Evolutionary conservation across 140 eudicot species (phyloP).

Genomic region (Ambrosia hybrid): DNA sequence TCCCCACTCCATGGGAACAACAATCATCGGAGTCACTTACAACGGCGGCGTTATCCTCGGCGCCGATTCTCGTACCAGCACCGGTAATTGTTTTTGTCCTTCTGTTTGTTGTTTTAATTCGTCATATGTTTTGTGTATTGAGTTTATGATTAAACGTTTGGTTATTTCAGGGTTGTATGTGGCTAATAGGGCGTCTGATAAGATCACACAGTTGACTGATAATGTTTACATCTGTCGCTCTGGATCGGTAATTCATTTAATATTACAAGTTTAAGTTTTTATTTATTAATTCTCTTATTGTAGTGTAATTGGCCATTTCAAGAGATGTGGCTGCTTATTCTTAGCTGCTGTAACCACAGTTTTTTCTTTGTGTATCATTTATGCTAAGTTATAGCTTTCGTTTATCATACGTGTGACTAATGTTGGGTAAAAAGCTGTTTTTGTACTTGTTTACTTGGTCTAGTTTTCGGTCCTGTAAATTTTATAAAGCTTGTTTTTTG

Average conservation of each 20-base stretch:
- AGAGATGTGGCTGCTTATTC: too few relatives aligned
- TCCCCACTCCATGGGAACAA: constrained; percentile 85
- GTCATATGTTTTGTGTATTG: not conserved
- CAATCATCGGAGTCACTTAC: constrained; percentile 83
- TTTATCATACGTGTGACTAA: not conserved
- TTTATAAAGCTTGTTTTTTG: not conserved
- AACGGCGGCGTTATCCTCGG: constrained; percentile 81
- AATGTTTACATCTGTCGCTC: constrained; percentile 94
- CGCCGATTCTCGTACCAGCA: constrained; percentile 89
- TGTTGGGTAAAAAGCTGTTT: not conserved
- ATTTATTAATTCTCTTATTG: too few relatives aligned
- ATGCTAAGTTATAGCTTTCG: not conserved
- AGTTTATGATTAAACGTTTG: not conserved
- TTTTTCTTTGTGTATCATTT: not conserved
- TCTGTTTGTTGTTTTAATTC: not conserved
- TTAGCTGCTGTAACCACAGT: too few relatives aligned
- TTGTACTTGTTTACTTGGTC: not conserved
- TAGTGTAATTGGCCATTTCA: too few relatives aligned
- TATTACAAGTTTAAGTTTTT: not conserved
- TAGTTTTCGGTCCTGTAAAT: not conserved
- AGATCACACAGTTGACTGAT: constrained; percentile 91
- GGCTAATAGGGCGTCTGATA: constrained; percentile 94
- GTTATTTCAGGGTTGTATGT: constrained; percentile 73
- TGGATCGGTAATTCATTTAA: constrained; percentile 69
- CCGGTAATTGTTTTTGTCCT: constrained; percentile 39